Base-by-base conservation (phyloP, 2,329 filamentous ascomycete species). In the Rhinocladiella similis region DNA sequence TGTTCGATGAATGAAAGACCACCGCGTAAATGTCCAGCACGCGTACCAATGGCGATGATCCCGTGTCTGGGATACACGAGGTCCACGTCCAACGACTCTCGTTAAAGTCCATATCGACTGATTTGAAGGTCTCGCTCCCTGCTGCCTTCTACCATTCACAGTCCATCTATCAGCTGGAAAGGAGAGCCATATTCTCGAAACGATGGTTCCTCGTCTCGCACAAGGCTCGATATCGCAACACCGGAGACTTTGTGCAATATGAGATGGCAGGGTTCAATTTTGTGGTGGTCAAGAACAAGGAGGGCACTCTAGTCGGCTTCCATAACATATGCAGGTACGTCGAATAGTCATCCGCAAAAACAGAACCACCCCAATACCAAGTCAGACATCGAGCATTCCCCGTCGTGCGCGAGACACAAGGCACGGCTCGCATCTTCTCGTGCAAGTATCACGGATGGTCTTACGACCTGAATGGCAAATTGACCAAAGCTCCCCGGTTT, bases 381-480 rank as follows among this genome's bases (percentile, higher is more conserved):
- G 13, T n/a, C 47, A 60, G 58, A 47, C 83, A 86, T 67, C 75
- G 83, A 9, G 83, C 83, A 16, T 86, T 81, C 63, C 58, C 58
- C 0, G 76, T 86, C 9, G 80, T 83, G 10, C 75, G 51, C 27
- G 53, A 56, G 14, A 52, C 53, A 18, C 53, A 50, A 19, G 53
- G 56, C n/a, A 56, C 38, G 3, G 56, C 50, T 1, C 51, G 47
- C 27, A 54, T 71, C 61, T 75, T 86, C 25, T 74, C 78, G 0
- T 86, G 83, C 73, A 79, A 80, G 57, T 86, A 86, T 64, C 83
- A 85, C 64, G 83, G 82, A 43, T 86, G 83, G 83, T 83, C 80
- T 1, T 86, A 85, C 58, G 79, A 81, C 42, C 71, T 83, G 1
- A 77, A 74, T 27, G 83, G 83, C 13, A 80, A 80, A 50, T 73